These are phyloP conservation scores for Hyaloscypha finlandica DNA, from an alignment of 495 filamentous ascomycete genomes.

Conservation along the genomic window DNA sequence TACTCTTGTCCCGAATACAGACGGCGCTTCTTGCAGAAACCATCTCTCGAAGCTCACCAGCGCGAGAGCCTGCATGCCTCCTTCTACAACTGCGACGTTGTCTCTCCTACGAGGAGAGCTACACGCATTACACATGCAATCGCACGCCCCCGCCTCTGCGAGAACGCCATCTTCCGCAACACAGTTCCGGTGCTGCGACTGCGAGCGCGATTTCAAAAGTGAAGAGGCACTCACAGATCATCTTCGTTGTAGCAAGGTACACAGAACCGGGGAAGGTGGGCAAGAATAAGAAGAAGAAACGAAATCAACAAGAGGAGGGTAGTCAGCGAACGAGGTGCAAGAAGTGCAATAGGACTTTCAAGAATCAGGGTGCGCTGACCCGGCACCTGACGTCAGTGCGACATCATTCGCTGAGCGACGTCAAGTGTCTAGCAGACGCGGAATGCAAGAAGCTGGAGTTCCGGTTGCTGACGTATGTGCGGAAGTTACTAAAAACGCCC, in stretches of 20 bases:
- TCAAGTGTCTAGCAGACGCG: constrained; percentile 29
- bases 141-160: constrained; percentile 8
- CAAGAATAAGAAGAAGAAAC: constrained; percentile 21
- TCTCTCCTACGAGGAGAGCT: constrained; percentile 7
- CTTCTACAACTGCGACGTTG: neutral
- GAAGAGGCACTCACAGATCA: constrained; percentile 28
- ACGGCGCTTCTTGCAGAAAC: constrained; percentile 15
- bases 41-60: constrained; percentile 16
- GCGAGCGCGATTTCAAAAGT: constrained; percentile 23
- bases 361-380: constrained; percentile 21
- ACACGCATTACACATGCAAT: constrained; percentile 21
- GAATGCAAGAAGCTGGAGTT: constrained; percentile 27
- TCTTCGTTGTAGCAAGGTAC: constrained; percentile 35
- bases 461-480: no score
- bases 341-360: constrained; percentile 30
- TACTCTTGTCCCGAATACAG: constrained; percentile 22
- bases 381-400: constrained; percentile 26
- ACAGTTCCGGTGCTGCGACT: constrained; percentile 25
- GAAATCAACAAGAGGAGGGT: constrained; percentile 20
- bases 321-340: constrained; percentile 18
- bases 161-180: constrained; percentile 17
- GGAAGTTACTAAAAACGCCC: no score
- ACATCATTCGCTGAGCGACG: constrained; percentile 29
- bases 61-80: constrained; percentile 4
- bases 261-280: constrained; percentile 33